Percentiles rank a stretch among this genome's conserved stretches.
Conservation (phyloP, 768 basidiomycete genomes). For the Saitozyma podzolica region DNA sequence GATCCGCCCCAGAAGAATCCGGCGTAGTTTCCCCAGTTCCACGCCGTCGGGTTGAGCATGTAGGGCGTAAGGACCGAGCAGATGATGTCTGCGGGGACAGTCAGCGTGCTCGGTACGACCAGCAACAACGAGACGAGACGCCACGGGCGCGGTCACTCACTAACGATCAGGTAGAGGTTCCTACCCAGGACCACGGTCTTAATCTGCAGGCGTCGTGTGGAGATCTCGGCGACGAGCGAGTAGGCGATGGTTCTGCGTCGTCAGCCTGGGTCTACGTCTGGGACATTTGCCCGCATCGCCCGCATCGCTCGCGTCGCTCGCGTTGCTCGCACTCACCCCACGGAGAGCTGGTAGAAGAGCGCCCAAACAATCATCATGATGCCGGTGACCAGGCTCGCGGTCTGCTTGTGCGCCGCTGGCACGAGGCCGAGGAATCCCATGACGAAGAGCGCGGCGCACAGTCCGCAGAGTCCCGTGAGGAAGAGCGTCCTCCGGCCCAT, state of each 20-base stretch:
- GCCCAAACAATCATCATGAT: conserved; percentile 47
- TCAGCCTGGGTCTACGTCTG: too few species aligned
- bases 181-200: conserved; percentile 38
- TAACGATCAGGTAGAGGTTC: conserved; percentile 2
- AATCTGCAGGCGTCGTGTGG: conserved; percentile 14
- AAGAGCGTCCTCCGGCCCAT: not conserved
- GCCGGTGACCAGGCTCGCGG: conserved; percentile 37
- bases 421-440: conserved; percentile 47
- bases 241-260: conserved; percentile 7
- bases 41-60: conserved; percentile 18
- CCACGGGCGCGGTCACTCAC: conserved; percentile 22
- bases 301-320: too few species aligned
- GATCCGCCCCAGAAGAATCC: conserved; percentile 6
- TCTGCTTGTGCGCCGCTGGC: conserved; percentile 10
- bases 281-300: too few species aligned
- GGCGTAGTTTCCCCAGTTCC: conserved; percentile 14
- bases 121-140: conserved; percentile 13
- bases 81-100: conserved; percentile 21
- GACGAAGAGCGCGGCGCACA: conserved; percentile 29
- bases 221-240: conserved; percentile 14
- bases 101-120: conserved; percentile 33
- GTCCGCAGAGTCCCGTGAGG: conserved; percentile 16
- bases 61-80: conserved; percentile 17
- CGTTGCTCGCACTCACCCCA: conserved; percentile 17
- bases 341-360: conserved; percentile 41